Percentiles rank a stretch among this genome's conserved stretches.
Evolutionary conservation across 1,139 yeast species (phyloP).

Genomic region (Geotrichum australiense): DNA sequence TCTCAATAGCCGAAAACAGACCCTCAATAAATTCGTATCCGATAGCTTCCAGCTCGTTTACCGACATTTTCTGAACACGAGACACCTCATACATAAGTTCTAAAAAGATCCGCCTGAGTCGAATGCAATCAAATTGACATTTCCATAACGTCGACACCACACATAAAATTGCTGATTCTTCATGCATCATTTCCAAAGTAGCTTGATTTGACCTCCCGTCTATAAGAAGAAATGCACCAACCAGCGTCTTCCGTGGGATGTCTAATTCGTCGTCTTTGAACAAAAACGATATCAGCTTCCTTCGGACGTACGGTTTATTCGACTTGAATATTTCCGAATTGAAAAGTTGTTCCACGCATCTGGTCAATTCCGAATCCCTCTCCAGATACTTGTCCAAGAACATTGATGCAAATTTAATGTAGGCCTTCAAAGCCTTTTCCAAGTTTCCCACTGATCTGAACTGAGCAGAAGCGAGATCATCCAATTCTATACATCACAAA

Average conservation of each 20-base stretch:
- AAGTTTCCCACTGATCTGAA: slow-evolving; percentile 26
- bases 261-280: slow-evolving; percentile 21
- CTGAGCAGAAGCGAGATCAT: slow-evolving; percentile 26
- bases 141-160: slow-evolving; percentile 38
- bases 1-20: slow-evolving; percentile 46
- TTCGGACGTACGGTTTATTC: slow-evolving; percentile 31
- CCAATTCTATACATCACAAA: slow-evolving; percentile 20
- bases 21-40: slow-evolving; percentile 49
- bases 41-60: slow-evolving; percentile 42
- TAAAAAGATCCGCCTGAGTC: slow-evolving; percentile 39
- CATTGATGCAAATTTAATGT: slow-evolving; percentile 27
- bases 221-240: slow-evolving; percentile 45
- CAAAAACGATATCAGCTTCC: slow-evolving; percentile 29
- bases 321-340: slow-evolving; percentile 28
- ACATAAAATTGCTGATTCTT: slow-evolving; percentile 45
- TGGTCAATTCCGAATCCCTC: slow-evolving; percentile 30
- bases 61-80: slow-evolving; percentile 41
- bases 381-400: slow-evolving; percentile 30
- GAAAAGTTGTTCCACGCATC: slow-evolving; percentile 30
- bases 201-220: slow-evolving; percentile 42
- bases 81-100: slow-evolving; percentile 50
- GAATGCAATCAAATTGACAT: slow-evolving; percentile 21
- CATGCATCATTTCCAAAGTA: slow-evolving; percentile 42
- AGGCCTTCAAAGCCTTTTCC: slow-evolving; percentile 27
- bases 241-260: slow-evolving; percentile 31